Evolutionary conservation across 164 flowering plant species (phyloP), one percentile per base, ranked within the genome.

Genomic region (Cinnamomum chago): DNA sequence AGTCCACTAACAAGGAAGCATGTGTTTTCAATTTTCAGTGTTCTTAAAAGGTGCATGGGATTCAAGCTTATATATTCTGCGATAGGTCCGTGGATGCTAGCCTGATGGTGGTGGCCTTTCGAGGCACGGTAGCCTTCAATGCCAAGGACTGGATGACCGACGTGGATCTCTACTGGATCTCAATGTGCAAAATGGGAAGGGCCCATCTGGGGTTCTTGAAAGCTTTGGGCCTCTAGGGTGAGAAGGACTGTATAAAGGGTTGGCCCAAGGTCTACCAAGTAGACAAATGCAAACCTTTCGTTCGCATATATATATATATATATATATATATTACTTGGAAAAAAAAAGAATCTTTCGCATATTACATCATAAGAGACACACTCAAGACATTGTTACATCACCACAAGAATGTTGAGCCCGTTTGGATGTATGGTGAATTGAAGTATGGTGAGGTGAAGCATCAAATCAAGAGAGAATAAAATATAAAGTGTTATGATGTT

Each of bases 171-270:
- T 90, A 93, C 0, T 89, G 90, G 87, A 77, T 83, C 17, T 77
- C 78, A n/a, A 67, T 84, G 68, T 81, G 79, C 0, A 79, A 77
- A 15, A 52, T 87, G 52, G 95, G 97, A 35, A 82, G 73, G 25
- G 82, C 84, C 55, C 93, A 90, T 62, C 70, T 81, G 0, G 93
- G 97, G 1, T 92, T 90, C 76, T 84, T 89, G 91, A 87, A 87
- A 80, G 94, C 94, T 28, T 71, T 92, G 17, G 97, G 94, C 5
- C 69, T 92, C 50, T 86, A 84, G 28, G 80, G 76, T 28, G 80
- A 70, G 70, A 40, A 60, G 22, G 78, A 72, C 62, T 70, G 17
- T 47, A 2, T 33, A 12, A 74, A 73, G 33, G 86, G 88, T 10
- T 90, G 92, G 94, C 94, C 91, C 1, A 80, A 81, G 28, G 78